Conservation (phyloP, 2,329 filamentous ascomycete genomes). For the Pseudogymnoascus verrucosus region DNA sequence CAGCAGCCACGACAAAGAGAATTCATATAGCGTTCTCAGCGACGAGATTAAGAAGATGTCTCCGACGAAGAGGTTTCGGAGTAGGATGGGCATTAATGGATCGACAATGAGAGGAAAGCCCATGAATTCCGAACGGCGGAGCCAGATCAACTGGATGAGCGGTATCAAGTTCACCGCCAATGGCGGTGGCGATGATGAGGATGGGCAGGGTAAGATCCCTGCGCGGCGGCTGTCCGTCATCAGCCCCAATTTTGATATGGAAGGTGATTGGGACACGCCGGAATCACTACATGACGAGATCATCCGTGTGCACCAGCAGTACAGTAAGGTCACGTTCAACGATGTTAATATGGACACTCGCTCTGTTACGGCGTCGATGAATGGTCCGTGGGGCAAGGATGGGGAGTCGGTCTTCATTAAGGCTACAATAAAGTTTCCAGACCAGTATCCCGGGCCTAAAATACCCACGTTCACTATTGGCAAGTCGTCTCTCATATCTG, state of each 20-base stretch:
- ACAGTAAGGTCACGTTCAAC: slow-evolving; percentile 58
- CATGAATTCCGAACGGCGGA: slow-evolving; percentile 34
- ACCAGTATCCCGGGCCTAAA: slow-evolving; percentile 49
- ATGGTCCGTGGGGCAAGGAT: slow-evolving; percentile 54
- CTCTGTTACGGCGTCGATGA: slow-evolving; percentile 51
- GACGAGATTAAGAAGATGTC: slow-evolving; percentile 35
- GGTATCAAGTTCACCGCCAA: slow-evolving; percentile 51
- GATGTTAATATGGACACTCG: slow-evolving; percentile 56
- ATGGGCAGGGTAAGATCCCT: slow-evolving; percentile 16
- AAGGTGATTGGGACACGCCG: slow-evolving; percentile 45
- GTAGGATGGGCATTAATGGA: slow-evolving; percentile 15
- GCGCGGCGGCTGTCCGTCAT: slow-evolving; percentile 25
- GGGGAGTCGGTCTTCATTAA: slow-evolving; percentile 53
- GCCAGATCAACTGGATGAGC: slow-evolving; percentile 61
- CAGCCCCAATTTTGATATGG: slow-evolving; percentile 26
- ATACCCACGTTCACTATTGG: slow-evolving; percentile 53
- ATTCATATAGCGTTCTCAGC: slow-evolving; percentile 21
- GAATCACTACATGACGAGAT: slow-evolving; percentile 59
- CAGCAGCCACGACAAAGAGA: slow-evolving; percentile 28
- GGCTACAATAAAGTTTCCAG: slow-evolving; percentile 51
- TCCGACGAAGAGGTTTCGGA: slow-evolving; percentile 27
- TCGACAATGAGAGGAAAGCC: slow-evolving; percentile 27
- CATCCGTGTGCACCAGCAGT: slow-evolving; percentile 50
- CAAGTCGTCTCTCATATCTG: slow-evolving; percentile 54
- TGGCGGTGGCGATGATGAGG: slow-evolving; percentile 15